Conservation (phyloP, 345 rosid species). For the Atalantia buxifolia region DNA sequence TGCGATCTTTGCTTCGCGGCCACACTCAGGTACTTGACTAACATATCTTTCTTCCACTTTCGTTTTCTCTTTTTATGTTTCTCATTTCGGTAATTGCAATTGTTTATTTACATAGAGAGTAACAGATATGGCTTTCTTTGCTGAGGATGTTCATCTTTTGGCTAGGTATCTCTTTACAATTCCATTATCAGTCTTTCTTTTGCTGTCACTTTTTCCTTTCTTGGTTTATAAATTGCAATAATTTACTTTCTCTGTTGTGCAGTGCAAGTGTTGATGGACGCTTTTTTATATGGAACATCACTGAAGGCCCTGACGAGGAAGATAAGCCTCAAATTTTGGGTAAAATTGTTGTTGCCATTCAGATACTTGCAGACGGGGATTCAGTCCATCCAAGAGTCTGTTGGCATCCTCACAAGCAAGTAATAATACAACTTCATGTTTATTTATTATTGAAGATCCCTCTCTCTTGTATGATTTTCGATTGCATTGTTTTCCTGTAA, state of each 20-base stretch:
- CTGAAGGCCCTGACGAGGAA: constrained; percentile 67
- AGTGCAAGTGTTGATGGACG: constrained; percentile 68
- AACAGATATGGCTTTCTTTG: constrained; percentile 78
- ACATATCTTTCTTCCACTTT: neutral
- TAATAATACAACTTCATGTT: constrained; percentile 21
- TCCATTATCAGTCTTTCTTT: neutral
- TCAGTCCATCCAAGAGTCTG: constrained; percentile 56
- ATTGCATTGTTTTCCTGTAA: neutral
- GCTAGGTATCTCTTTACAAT: constrained; percentile 48
- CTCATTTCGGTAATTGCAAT: neutral
- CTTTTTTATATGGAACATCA: constrained; percentile 60
- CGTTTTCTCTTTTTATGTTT: neutral
- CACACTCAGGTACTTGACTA: constrained; percentile 49
- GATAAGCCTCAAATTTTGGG: constrained; percentile 71
- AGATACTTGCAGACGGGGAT: constrained; percentile 47
- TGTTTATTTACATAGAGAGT: constrained; percentile 39
- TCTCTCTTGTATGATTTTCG: constrained; percentile 7
- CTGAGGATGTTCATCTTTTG: constrained; percentile 81
- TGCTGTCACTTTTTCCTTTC: neutral
- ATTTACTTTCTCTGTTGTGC: constrained; percentile 15
- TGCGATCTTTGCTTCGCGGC: constrained; percentile 70
- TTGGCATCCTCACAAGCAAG: constrained; percentile 88
- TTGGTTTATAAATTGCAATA: neutral
- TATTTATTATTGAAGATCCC: neutral
- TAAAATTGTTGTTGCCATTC: constrained; percentile 52